These are phyloP conservation scores for Chlamydomonas sphaeroides DNA, from an alignment of 139 green algal species.

Conservation along the genomic window DNA sequence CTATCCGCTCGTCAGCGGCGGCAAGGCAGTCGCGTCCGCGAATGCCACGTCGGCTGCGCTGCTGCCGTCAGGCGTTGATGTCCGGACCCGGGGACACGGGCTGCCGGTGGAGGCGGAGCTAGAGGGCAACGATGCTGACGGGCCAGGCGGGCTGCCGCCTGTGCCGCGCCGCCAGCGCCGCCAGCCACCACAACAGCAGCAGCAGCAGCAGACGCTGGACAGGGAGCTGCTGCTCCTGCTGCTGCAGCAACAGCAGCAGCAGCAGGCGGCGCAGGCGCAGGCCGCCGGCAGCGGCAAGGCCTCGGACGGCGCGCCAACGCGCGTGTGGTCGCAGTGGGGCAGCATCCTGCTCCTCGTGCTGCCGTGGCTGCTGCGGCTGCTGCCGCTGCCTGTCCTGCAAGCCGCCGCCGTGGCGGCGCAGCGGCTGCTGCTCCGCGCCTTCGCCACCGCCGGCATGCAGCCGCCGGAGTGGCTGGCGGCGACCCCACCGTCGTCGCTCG, in stretches of 20 bases:
- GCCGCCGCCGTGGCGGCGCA: background rate
- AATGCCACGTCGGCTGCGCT: no score
- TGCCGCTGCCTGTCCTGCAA: conserved; percentile 22
- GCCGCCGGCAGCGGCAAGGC: background rate
- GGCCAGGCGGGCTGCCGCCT: no score
- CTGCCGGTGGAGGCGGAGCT: no score
- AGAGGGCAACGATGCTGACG: no score
- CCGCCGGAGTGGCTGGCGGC: conserved; percentile 10
- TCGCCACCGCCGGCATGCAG: background rate
- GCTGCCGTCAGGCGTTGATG: no score
- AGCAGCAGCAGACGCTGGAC: conserved; percentile 7
- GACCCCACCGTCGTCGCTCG: no score
- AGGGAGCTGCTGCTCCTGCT: background rate
- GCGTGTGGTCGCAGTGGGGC: background rate
- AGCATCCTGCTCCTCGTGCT: conserved; percentile 13
- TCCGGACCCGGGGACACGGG: no score
- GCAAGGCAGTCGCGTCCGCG: no score
- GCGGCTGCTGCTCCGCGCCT: background rate
- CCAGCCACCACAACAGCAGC: background rate
- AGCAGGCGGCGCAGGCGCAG: background rate
- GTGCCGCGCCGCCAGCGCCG: no score
- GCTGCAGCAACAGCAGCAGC: background rate
- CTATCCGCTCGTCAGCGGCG: no score
- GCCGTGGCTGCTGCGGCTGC: conserved; percentile 32
- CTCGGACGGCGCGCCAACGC: background rate